Evolutionary conservation across 1,284 basidiomycete species (phyloP).

Genomic region (Sporisorium graminicola): DNA sequence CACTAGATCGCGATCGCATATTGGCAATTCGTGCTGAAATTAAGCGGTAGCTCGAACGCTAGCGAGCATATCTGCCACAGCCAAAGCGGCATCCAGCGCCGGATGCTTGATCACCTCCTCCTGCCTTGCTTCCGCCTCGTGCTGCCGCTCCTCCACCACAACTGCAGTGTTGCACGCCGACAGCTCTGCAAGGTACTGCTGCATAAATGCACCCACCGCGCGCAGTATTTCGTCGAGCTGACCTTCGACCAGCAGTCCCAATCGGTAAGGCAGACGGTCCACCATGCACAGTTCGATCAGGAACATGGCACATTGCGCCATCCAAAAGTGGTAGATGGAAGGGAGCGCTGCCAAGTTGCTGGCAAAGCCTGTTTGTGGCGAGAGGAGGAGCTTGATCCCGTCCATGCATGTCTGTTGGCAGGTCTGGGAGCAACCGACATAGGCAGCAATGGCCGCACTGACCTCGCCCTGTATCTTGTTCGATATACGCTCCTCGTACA

Average conservation of each 20-base stretch:
- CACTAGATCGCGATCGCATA: too few species aligned
- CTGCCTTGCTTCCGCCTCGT: not conserved
- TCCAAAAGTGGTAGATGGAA: slow-evolving; percentile 30
- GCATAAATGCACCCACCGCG: slow-evolving; percentile 4
- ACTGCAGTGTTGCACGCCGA: slow-evolving; percentile 8
- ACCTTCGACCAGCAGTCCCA: slow-evolving; percentile 13
- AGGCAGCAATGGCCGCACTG: not conserved
- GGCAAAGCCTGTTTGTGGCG: not conserved
- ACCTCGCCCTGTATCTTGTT: not conserved
- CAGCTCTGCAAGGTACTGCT: slow-evolving; percentile 20
- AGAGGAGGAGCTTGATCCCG: slow-evolving; percentile 2
- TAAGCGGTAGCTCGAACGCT: slow-evolving; percentile 16
- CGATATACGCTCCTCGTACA: not conserved
- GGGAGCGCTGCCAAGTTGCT: slow-evolving; percentile 20
- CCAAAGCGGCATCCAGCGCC: slow-evolving; percentile 18
- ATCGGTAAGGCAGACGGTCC: slow-evolving; percentile 12
- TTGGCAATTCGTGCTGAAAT: not conserved
- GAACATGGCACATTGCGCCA: slow-evolving; percentile 7
- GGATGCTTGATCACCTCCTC: slow-evolving; percentile 20
- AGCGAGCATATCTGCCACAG: slow-evolving; percentile 11
- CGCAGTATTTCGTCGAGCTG: slow-evolving; percentile 20
- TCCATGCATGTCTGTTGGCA: slow-evolving; percentile 25
- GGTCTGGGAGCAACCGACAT: not conserved
- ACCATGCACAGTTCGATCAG: slow-evolving; percentile 16
- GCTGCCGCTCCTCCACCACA: not conserved